Percentiles rank a stretch among this genome's conserved stretches.
These are phyloP conservation scores for Bolboschoenus planiculmis DNA, from an alignment of 176 grass and related monocot species.

Conservation along the genomic window DNA sequence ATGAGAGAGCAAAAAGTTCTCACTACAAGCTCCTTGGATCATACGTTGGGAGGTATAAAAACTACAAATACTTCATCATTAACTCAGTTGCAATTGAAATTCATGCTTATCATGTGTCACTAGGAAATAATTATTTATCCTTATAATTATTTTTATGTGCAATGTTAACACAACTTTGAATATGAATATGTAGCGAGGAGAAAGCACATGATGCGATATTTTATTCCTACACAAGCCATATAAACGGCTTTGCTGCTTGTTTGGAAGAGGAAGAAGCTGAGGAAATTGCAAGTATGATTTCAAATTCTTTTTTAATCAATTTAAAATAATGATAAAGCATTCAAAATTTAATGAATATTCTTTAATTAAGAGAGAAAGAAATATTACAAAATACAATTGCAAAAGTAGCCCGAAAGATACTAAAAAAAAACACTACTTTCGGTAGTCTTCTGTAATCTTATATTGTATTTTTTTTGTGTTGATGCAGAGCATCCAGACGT, in stretches of 20 bases:
- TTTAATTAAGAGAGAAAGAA: background rate
- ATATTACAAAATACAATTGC: background rate
- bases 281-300: slow-evolving; percentile 41
- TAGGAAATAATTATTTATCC: background rate
- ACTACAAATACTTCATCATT: background rate
- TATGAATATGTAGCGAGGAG: slow-evolving; percentile 28
- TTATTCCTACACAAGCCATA: slow-evolving; percentile 73
- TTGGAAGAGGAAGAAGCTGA: slow-evolving; percentile 44
- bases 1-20: slow-evolving; percentile 30
- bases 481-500: slow-evolving; percentile 49
- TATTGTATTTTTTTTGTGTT: background rate
- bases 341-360: background rate
- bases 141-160: background rate
- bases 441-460: background rate
- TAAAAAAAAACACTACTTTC: background rate
- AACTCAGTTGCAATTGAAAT: background rate
- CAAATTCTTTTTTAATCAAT: background rate
- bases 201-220: slow-evolving; percentile 41
- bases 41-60: slow-evolving; percentile 33
- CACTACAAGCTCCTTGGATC: slow-evolving; percentile 51
- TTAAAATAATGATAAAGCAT: background rate
- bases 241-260: slow-evolving; percentile 71
- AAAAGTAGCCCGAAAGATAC: background rate
- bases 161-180: background rate
- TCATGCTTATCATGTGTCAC: background rate